Conservation (phyloP, 2,329 filamentous ascomycete genomes). For the Penicillium concentricum region DNA sequence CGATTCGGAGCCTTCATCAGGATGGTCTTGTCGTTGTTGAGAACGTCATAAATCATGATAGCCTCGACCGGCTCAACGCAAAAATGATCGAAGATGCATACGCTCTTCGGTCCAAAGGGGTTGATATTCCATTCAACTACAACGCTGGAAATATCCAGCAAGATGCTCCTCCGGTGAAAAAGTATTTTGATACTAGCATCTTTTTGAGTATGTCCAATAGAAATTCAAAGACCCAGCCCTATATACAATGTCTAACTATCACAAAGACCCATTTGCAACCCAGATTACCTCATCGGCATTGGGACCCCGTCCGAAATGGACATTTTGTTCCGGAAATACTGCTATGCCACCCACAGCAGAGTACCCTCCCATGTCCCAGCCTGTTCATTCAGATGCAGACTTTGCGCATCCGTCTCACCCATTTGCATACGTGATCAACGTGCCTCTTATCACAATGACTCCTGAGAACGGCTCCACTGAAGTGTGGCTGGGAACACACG, state of each 20-base stretch:
- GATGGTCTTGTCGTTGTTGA: slow-evolving; percentile 60
- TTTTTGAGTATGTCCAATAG: slow-evolving; percentile 54
- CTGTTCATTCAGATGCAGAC: slow-evolving; percentile 61
- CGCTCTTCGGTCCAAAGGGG: slow-evolving; percentile 50
- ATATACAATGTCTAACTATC: not conserved
- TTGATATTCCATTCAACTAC: slow-evolving; percentile 61
- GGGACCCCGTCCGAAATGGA: slow-evolving; percentile 56
- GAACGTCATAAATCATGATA: slow-evolving; percentile 50
- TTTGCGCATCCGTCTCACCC: slow-evolving; percentile 56
- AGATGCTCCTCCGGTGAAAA: slow-evolving; percentile 52
- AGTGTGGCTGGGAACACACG: slow-evolving; percentile 60
- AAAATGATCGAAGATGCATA: slow-evolving; percentile 61
- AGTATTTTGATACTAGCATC: slow-evolving; percentile 52
- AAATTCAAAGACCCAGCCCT: not conserved
- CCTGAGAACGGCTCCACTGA: slow-evolving; percentile 58
- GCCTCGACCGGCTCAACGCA: slow-evolving; percentile 56
- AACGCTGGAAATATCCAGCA: slow-evolving; percentile 61
- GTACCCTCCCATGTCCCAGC: slow-evolving; percentile 35
- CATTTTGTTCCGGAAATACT: slow-evolving; percentile 56
- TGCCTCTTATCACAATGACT: slow-evolving; percentile 53
- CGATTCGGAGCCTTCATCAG: slow-evolving; percentile 50
- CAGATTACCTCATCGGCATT: slow-evolving; percentile 47
- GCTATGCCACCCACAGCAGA: slow-evolving; percentile 50
- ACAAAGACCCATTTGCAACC: slow-evolving; percentile 51
- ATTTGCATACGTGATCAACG: slow-evolving; percentile 57